Conservation (phyloP, 257 asterid genomes). For the Misopates orontium region DNA sequence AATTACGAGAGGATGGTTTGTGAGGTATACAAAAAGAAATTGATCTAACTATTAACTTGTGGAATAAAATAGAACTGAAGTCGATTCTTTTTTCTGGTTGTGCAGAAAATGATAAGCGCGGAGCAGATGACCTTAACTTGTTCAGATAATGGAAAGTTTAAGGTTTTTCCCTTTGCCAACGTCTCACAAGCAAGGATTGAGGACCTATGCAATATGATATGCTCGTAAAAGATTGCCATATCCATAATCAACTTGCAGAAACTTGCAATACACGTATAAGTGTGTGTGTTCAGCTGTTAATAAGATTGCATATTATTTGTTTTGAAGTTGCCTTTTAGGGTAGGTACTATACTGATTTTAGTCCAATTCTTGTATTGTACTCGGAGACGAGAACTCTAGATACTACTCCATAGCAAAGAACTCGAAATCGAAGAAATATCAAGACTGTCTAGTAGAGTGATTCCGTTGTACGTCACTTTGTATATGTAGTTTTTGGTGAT, state of each 20-base stretch:
- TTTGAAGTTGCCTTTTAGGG: neutral
- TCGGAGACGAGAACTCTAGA: neutral
- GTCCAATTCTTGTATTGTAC: neutral
- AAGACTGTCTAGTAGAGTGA: neutral
- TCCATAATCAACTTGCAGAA: neutral
- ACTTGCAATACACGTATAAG: neutral
- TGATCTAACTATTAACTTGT: neutral
- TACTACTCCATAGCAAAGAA: neutral
- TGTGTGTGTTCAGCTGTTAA: neutral
- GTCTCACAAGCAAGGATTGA: constrained; percentile 59
- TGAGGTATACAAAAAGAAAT: constrained; percentile 47
- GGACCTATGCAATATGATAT: constrained; percentile 72
- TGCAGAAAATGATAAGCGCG: constrained; percentile 58
- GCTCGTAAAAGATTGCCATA: constrained; percentile 41
- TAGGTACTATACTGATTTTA: neutral
- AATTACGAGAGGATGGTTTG: constrained; percentile 49
- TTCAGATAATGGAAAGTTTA: constrained; percentile 64
- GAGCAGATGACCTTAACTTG: constrained; percentile 73
- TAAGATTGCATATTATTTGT: neutral
- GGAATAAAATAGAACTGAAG: neutral
- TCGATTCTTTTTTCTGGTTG: constrained; percentile 22
- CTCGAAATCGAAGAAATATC: neutral
- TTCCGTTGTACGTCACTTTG: neutral
- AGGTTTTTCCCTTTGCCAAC: constrained; percentile 54
- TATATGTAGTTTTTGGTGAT: too few species aligned